Evolutionary conservation across 1,284 basidiomycete species (phyloP).

Genomic region (Serendipita sp.): DNA sequence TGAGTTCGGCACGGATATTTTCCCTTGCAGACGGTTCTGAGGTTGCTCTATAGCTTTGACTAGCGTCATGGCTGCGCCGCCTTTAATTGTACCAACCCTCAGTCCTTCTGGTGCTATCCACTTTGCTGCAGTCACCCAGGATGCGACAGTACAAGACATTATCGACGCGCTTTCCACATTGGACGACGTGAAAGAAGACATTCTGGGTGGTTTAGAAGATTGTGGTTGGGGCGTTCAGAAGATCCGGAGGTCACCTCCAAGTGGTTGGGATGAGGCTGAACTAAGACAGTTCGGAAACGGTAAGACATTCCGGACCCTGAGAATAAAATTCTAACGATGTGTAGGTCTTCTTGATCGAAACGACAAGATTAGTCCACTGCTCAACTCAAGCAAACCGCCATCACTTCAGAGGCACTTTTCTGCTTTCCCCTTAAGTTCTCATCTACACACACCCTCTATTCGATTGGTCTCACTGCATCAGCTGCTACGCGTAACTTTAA

Average conservation of each 20-base stretch:
- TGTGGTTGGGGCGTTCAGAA: slow-evolving; percentile 53
- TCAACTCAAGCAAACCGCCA: slow-evolving; percentile 27
- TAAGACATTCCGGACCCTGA: background rate
- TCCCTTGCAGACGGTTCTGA: background rate
- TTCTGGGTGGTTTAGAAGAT: slow-evolving; percentile 41
- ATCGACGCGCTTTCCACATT: slow-evolving; percentile 33
- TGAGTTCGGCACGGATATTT: background rate
- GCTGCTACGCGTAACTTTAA: slow-evolving; percentile 36
- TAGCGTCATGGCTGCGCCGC: background rate
- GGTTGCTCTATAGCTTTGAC: background rate
- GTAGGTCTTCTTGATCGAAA: slow-evolving; percentile 39
- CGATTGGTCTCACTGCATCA: slow-evolving; percentile 61
- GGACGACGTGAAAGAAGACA: slow-evolving; percentile 36
- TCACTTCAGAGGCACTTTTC: slow-evolving; percentile 45
- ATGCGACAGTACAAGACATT: slow-evolving; percentile 44
- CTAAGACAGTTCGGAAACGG: background rate
- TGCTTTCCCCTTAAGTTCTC: slow-evolving; percentile 54
- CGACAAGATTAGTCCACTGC: slow-evolving; percentile 35
- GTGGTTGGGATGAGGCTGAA: background rate
- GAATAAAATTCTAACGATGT: slow-evolving; percentile 3
- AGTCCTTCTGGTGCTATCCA: slow-evolving; percentile 44
- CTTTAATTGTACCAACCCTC: slow-evolving; percentile 45
- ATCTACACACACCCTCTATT: slow-evolving; percentile 50
- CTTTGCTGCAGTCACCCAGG: slow-evolving; percentile 40
- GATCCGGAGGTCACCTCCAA: slow-evolving; percentile 34